phyloP scores from a whole-genome alignment of 768 basidiomycete species.

The Tricholoma saponaceum region DNA sequence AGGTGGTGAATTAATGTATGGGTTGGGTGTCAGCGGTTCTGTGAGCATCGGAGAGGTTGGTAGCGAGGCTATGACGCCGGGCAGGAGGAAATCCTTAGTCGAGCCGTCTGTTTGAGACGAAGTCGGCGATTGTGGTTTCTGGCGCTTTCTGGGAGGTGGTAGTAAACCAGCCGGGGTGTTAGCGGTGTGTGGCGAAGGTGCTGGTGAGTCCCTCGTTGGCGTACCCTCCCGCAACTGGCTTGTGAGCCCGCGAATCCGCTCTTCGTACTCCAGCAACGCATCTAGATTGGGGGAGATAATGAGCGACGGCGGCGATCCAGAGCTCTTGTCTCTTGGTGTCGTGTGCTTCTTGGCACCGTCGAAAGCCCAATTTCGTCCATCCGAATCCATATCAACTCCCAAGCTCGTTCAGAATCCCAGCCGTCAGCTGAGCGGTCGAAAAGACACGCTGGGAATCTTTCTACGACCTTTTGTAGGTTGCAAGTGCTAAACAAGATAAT shows the following conservation, averaged over 20 bases:
- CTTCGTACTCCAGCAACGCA: conserved; percentile 56
- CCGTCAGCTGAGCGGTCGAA: neutral
- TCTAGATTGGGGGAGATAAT: conserved; percentile 58
- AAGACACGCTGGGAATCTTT: neutral
- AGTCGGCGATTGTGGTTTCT: conserved; percentile 15
- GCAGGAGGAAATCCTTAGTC: conserved; percentile 1
- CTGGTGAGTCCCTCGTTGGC: neutral
- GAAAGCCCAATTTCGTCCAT: neutral
- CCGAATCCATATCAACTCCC: neutral
- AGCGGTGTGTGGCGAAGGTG: conserved; percentile 1
- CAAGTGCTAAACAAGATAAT: neutral
- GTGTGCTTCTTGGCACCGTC: neutral
- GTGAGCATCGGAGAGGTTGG: neutral
- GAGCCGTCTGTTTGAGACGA: conserved; percentile 10
- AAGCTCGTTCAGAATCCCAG: neutral
- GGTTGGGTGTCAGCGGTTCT: conserved; percentile 24
- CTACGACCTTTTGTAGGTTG: neutral
- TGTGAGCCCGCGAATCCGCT: conserved; percentile 32
- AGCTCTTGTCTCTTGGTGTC: neutral
- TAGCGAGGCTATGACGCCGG: neutral
- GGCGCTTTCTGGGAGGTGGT: conserved; percentile 32
- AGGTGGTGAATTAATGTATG: conserved; percentile 46
- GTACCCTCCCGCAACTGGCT: conserved; percentile 3
- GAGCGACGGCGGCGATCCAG: conserved; percentile 26
- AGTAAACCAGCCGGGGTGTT: conserved; percentile 50